Base-by-base conservation (phyloP, 768 basidiomycete species). In the Amanita pallidorosea region DNA sequence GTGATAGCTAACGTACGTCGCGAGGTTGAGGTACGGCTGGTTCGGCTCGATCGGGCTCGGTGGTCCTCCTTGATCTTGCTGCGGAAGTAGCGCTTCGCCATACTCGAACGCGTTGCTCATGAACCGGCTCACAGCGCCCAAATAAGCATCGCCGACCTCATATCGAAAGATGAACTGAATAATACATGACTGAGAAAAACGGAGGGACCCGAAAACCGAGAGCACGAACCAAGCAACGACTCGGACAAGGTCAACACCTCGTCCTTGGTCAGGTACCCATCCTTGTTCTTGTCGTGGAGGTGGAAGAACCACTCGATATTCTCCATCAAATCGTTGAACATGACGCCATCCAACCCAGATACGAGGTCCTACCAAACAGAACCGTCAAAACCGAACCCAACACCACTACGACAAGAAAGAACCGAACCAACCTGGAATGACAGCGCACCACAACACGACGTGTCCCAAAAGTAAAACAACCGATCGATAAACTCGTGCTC, bases 271-370 rank as follows among this genome's bases (percentile, higher is more conserved):
- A 99, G 67, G 64, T 73, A 92, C 1, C 95, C 94, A 62, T 99
- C 96, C 58, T 91, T 91, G 65, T 99, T 88, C 67, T 94, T 94
- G 67, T 94, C 92, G 55, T 95, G 90, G 45, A 98, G 65, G 58
- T 85, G 87, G 69, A 98, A 97, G 69, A 98, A 95, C 95, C 95
- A 99, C 64, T 96, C 90, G 59, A 98, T 95, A 57, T 90, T 95
- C 52, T 93, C 89, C 96, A 98, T 97, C 56, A 99, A 69, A 64
- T 97, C 96, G 56, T 90, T 94, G 69, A 89, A 87, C 80, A 97
- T 88, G 41, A 96, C 88, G 2, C 85, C 85, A 57, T 96, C 85
- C 45, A 98, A 71, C 1, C 96, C 95, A 25, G 72, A 76, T 8
- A 98, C 84, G 11, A 98, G 71, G 62, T 98, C 93, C 88, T 97